Conservation (phyloP, 129 eudicot genomes). For the Helianthus annuus region DNA sequence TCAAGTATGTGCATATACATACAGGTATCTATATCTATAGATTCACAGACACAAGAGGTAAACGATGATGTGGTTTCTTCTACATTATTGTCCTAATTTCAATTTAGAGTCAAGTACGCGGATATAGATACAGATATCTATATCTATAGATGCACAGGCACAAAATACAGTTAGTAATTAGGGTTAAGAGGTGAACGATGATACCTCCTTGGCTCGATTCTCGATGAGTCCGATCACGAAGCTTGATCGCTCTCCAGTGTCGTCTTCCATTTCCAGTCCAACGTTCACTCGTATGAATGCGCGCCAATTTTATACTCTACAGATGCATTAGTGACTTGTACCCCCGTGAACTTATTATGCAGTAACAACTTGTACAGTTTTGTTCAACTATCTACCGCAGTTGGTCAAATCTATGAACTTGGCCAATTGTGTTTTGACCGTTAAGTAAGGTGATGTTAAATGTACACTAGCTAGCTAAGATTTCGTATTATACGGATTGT, state of each 20-base stretch:
- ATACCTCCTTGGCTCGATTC: slow-evolving; percentile 96
- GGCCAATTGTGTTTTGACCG: too few relatives aligned
- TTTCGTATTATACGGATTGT: too few relatives aligned
- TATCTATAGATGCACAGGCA: slow-evolving; percentile 6
- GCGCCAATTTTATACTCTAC: slow-evolving; percentile 11
- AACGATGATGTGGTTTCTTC: neutral
- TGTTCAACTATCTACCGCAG: too few relatives aligned
- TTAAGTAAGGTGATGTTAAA: too few relatives aligned
- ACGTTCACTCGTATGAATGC: slow-evolving; percentile 5
- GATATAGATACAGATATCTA: neutral
- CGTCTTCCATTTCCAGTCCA: slow-evolving; percentile 64
- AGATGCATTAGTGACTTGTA: neutral
- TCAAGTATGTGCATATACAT: neutral
- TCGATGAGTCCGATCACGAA: slow-evolving; percentile 86
- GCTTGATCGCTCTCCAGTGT: slow-evolving; percentile 80
- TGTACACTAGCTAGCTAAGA: too few relatives aligned
- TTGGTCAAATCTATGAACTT: too few relatives aligned
- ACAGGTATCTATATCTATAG: neutral
- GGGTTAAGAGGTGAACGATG: slow-evolving; percentile 1
- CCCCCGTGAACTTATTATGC: neutral
- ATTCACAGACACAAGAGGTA: slow-evolving; percentile 10
- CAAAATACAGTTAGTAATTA: neutral
- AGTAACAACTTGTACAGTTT: too few relatives aligned
- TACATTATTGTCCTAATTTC: neutral
- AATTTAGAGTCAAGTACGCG: neutral